Evolutionary conservation across 139 green algal species (phyloP), one percentile per base, ranked within the genome.

Genomic region (Haematococcus lacustris): DNA sequence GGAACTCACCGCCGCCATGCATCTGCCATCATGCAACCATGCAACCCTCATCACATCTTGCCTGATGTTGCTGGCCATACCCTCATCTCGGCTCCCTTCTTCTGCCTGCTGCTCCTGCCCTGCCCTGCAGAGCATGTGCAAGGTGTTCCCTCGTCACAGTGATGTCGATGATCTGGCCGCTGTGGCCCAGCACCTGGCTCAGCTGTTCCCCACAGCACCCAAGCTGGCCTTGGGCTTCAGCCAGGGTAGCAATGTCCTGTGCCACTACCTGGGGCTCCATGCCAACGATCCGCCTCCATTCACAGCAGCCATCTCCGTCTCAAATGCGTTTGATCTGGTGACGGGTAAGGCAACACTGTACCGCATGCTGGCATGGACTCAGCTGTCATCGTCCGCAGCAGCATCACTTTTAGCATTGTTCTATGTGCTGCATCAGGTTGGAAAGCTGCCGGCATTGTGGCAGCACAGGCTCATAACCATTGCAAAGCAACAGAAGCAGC

Each of bases 321-420:
- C 39, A 17, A 71, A 71, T 60, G 65, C 65, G 21, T 71, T 57
- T 60, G 65, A 71, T 38, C 65, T 71, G 65, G 38, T 17, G n/a
- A 40, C 5, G 28, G 60, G 60, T 67, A 17, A 67, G 30, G 39
- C 3, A 30, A 33, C 28, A 30, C 57, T 37, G 28, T 7, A 23
- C 25, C 4, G 17, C 9, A 64, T 64, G 25, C 28, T 21, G 30
- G 5, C 39, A 39, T 67, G 23, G 30, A 5, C 25, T 41, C 30
- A 32, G 23, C 60, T 40, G 25, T 67, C 23, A 40, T 33, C 3
- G 30, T 33, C 3, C 5, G 60, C 17, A 2, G 4, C 30, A 3
- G 25, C 30, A 53, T 28, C 43, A 53, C 9, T 9, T 53, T 17
- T 53, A 17, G n/a, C n/a, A n/a, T n/a, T n/a, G n/a, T n/a, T n/a